Evolutionary conservation across 2,329 filamentous ascomycete species (phyloP), one percentile per base, ranked within the genome.

Genomic region (Pestalotiopsis fici): DNA sequence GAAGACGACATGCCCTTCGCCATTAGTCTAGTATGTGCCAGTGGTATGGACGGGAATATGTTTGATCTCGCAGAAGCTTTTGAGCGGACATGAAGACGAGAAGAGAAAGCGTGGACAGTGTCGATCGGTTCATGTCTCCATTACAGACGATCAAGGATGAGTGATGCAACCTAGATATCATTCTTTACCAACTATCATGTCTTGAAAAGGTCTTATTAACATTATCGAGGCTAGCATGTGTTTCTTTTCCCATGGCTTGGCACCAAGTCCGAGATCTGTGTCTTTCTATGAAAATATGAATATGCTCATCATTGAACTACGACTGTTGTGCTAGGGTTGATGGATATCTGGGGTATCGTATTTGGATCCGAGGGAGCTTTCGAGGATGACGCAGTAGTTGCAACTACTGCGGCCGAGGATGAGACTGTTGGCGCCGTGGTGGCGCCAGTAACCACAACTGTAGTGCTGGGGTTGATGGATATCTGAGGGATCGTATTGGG

Each of bases 11-110:
- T 80, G 67, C 79, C 79, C 4, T 80, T 81, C 70, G 78, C 78
- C n/a, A 73, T 81, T 21, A 80, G 77, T 6, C 75, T 81, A 65
- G 68, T 81, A 39, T 76, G 76, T n/a, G 76, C 55, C 15, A 76
- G 75, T 63, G 76, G 77, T 37, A 75, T 72, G 60, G 78, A 81
- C 72, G 76, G 73, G 13, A 75, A 74, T 64, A 70, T 79, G 27
- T 70, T 81, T 55, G 75, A 77, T 65, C 74, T 80, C 13, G 63
- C 55, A 27, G 55, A 27, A 18, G 55, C 55, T 4, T 59, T 59
- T 59, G 55, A 59, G 23, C 55, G n/a, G 25, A 18, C 18, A 59
- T 7, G 23, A 3, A 11, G 15, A 59, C n/a, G 27, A 3, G 11
- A 12, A 15, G 7, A 9, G 15, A 12, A 59, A 12, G 3, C 25